These are phyloP conservation scores for Aspergillus saccharolyticus DNA, from an alignment of 495 filamentous ascomycete genomes.

Conservation along the genomic window DNA sequence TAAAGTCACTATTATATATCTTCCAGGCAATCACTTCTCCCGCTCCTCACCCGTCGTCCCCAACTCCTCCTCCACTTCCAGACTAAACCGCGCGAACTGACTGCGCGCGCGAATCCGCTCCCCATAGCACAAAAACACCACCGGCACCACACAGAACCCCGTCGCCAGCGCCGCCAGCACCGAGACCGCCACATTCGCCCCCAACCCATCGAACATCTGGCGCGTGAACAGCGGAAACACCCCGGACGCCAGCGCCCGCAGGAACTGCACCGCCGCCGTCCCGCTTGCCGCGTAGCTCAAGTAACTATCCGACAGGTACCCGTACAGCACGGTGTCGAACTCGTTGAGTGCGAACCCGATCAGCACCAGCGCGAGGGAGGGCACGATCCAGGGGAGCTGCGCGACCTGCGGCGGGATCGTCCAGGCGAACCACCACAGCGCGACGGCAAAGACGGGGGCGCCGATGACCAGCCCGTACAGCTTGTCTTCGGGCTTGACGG, in stretches of 20 bases:
- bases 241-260: constrained; percentile 33
- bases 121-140: constrained; percentile 34
- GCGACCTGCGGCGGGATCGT: constrained; percentile 35
- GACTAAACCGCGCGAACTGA: constrained; percentile 36
- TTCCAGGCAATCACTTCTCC: neutral
- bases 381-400: constrained; percentile 30
- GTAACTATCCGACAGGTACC: constrained; percentile 46
- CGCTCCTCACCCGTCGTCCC: neutral
- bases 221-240: constrained; percentile 38
- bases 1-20: no score
- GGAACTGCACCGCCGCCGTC: constrained; percentile 35
- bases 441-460: constrained; percentile 31
- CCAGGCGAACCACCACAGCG: constrained; percentile 43
- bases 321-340: constrained; percentile 36
- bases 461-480: constrained; percentile 37
- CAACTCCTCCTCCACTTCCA: constrained; percentile 19
- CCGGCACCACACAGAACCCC: constrained; percentile 32
- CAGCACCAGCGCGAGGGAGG: constrained; percentile 27
- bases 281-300: constrained; percentile 38
- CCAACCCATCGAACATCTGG: constrained; percentile 35
- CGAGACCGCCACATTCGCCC: constrained; percentile 33
- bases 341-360: constrained; percentile 45
- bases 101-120: constrained; percentile 33
- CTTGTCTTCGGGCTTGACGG: constrained; percentile 36
- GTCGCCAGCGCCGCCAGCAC: constrained; percentile 39